Conservation (phyloP, 345 rosid species). For the Trapa incisa region DNA sequence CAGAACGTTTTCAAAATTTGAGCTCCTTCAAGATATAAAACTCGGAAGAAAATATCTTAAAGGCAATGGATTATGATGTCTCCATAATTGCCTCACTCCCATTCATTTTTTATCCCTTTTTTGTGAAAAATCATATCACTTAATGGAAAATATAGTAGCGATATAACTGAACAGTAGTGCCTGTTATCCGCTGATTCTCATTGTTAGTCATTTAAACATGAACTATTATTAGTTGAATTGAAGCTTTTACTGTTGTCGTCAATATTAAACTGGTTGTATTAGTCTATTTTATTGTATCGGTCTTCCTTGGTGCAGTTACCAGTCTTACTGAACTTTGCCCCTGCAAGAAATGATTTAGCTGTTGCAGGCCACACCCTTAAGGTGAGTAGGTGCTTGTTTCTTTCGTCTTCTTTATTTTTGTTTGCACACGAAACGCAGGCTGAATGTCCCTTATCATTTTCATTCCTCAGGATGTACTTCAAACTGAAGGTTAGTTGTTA, state of each 20-base stretch:
- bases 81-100: too few species aligned
- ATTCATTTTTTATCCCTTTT: too few species aligned
- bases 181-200: not conserved
- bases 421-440: constrained; percentile 3
- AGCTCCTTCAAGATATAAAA: too few species aligned
- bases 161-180: too few species aligned
- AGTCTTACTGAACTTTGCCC: constrained; percentile 1
- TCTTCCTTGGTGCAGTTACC: constrained; percentile 2
- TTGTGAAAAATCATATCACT: too few species aligned
- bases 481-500: constrained; percentile 38
- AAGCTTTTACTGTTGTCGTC: not conserved
- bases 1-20: too few species aligned
- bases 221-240: not conserved
- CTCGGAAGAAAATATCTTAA: too few species aligned
- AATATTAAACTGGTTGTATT: not conserved
- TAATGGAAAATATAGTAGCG: too few species aligned
- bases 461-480: constrained; percentile 34
- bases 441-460: constrained; percentile 16
- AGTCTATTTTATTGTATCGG: not conserved
- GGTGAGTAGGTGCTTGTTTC: constrained; percentile 3
- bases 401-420: constrained; percentile 6
- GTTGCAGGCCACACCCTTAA: not conserved
- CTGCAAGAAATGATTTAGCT: not conserved
- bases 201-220: not conserved
- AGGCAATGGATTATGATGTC: too few species aligned